These are phyloP conservation scores for Geotrichum citri-aurantii DNA, from an alignment of 1,139 yeast species.

Conservation along the genomic window DNA sequence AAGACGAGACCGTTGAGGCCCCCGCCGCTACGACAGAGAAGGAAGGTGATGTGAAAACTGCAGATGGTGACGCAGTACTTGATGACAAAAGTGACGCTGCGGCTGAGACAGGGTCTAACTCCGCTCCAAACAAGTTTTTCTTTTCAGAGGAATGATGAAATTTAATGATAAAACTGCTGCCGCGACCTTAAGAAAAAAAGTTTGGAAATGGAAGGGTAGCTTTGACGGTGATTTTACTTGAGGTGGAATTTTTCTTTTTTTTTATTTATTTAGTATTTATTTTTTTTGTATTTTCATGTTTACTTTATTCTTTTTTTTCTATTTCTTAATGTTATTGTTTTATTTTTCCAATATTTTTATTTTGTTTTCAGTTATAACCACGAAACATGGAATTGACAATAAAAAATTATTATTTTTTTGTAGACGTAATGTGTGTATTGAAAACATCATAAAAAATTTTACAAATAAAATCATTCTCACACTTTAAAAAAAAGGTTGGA, in stretches of 20 bases:
- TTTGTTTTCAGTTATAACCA: too few relatives aligned
- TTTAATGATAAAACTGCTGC: not conserved
- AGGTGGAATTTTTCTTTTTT: not conserved
- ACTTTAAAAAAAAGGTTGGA: too few relatives aligned
- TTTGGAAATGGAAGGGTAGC: not conserved
- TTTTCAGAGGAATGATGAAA: slow-evolving; percentile 4
- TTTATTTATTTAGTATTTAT: not conserved
- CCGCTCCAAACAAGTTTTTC: slow-evolving; percentile 5
- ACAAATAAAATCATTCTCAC: too few relatives aligned
- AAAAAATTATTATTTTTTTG: too few relatives aligned
- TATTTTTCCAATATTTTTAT: not conserved
- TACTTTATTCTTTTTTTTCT: not conserved
- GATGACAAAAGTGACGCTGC: not conserved
- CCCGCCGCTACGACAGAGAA: not conserved
- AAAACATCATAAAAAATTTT: too few relatives aligned
- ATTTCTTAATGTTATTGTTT: not conserved
- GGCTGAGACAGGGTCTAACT: slow-evolving; percentile 1
- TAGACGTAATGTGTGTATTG: too few relatives aligned
- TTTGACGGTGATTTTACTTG: too few relatives aligned
- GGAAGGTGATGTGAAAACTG: not conserved
- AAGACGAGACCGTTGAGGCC: slow-evolving; percentile 7
- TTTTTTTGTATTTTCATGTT: not conserved
- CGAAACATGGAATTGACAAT: too few relatives aligned
- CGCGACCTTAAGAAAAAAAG: not conserved
- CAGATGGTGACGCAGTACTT: not conserved